Evolutionary conservation across 495 filamentous ascomycete genomes (phyloP), one percentile per base, ranked within the genome.

Genomic region (Penicillium steckii): DNA sequence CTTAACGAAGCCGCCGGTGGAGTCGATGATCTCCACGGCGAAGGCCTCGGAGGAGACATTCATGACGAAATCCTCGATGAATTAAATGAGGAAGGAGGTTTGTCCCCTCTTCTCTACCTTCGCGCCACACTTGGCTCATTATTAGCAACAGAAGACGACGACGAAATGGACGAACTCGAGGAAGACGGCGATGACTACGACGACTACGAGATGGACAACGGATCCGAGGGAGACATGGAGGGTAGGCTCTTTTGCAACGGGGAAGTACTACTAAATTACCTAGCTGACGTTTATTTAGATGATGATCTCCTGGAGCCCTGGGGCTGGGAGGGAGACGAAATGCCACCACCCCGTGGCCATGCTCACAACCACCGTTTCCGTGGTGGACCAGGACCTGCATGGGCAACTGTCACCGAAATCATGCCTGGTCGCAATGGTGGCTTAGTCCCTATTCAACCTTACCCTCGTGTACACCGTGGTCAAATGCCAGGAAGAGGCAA

Each of bases 21-120:
- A 26, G 66, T 66, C 18, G 68, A 70, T 24, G 66, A 71, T 55
- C 53, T 74, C 17, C 70, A 69, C 18, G 64, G 48, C 15, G 67
- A 71, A 53, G 57, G 62, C 40, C 57, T 76, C 29, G 70, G 66
- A 24, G 69, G 60, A 22, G 72, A 73, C 59, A 53, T 75, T 25
- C 68, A 72, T 38, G 75, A 76, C 52, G 75, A 76, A 48, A 66
- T 76, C 8, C 86, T 88, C 15, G 88, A 89, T 44, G 89, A 92
- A 13, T 44, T 75, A 58, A 82, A 86, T 27, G 84, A 85, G 43
- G 85, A 85, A 65, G 84, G 82, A 56, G 84, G 86, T 89, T 71
- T 71, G 84, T 82, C 59, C 21, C 8, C 21, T 13, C 13, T 17
- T 22, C 9, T 22, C n/a, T 7, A 17, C 33, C 15, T n/a, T 27